These are phyloP conservation scores for Alternaria triticina DNA, from an alignment of 2,329 filamentous ascomycete genomes.

Conservation along the genomic window DNA sequence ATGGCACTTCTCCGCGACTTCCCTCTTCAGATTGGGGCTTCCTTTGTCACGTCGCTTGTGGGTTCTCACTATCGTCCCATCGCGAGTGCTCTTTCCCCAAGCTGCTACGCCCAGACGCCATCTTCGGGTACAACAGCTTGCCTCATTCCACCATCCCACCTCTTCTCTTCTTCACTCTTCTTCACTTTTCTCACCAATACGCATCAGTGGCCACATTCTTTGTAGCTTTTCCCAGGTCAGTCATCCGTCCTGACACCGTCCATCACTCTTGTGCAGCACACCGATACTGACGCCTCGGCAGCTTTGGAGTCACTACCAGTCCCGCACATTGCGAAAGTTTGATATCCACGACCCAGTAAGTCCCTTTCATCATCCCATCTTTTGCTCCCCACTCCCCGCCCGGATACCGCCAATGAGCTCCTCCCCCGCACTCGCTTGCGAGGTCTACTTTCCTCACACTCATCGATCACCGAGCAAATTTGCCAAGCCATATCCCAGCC, in stretches of 20 bases:
- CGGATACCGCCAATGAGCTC: neutral
- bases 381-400: constrained; percentile 14
- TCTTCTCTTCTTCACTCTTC: constrained; percentile 37
- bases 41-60: constrained; percentile 14
- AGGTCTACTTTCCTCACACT: constrained; percentile 23
- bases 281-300: constrained; percentile 28
- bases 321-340: constrained; percentile 49
- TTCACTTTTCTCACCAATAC: constrained; percentile 50
- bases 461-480: constrained; percentile 19
- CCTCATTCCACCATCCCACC: constrained; percentile 14
- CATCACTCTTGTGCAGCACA: neutral
- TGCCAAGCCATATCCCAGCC: neutral
- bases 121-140: constrained; percentile 25
- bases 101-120: constrained; percentile 29
- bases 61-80: constrained; percentile 16
- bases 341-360: constrained; percentile 50
- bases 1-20: constrained; percentile 15
- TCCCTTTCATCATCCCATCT: constrained; percentile 14
- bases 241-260: constrained; percentile 10
- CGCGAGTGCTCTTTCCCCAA: constrained; percentile 36
- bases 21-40: constrained; percentile 26
- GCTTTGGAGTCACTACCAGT: constrained; percentile 52
- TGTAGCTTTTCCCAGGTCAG: constrained; percentile 52
- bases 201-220: constrained; percentile 54
- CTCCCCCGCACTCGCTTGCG: constrained; percentile 1